A percentile compares a stretch with the other conserved stretches of the same genome.
phyloP scores from a whole-genome alignment of 768 basidiomycete species.

The Collybiopsis confluens region DNA sequence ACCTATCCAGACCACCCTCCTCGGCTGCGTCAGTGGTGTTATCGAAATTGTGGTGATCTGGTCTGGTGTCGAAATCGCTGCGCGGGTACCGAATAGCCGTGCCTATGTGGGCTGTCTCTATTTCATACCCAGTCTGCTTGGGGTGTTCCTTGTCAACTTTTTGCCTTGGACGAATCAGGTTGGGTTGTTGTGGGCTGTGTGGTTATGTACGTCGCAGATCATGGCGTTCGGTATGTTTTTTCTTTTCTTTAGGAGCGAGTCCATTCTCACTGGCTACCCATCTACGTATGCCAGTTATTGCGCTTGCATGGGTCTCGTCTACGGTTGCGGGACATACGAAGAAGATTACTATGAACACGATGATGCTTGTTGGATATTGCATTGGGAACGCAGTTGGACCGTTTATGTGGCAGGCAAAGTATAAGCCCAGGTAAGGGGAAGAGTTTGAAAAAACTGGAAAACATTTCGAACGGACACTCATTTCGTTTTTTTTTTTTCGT shows the following conservation, averaged over 20 bases:
- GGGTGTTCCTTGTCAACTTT: conserved; percentile 56
- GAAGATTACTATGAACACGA: conserved; percentile 63
- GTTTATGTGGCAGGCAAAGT: conserved; percentile 66
- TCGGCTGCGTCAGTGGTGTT: conserved; percentile 59
- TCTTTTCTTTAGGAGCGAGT: neutral
- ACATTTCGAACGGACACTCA: too few species aligned
- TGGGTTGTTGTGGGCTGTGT: conserved; percentile 57
- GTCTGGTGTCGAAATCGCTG: conserved; percentile 55
- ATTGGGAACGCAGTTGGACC: conserved; percentile 57
- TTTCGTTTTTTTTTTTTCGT: neutral
- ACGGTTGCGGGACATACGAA: conserved; percentile 74
- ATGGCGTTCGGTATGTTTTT: conserved; percentile 43
- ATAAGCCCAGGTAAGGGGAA: conserved; percentile 62
- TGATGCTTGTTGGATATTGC: conserved; percentile 68
- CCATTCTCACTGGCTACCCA: neutral
- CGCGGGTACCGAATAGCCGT: conserved; percentile 51
- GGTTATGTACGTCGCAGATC: conserved; percentile 48
- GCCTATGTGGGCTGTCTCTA: conserved; percentile 59
- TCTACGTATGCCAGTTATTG: conserved; percentile 29
- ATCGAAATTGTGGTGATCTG: conserved; percentile 69
- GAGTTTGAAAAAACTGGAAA: too few species aligned
- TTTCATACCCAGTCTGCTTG: conserved; percentile 62
- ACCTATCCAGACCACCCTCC: conserved; percentile 60
- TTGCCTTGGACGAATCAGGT: conserved; percentile 64
- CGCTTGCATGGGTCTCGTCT: conserved; percentile 58